phyloP scores from a whole-genome alignment of 2,329 filamentous ascomycete genomes.

The Penicillium sp. region DNA sequence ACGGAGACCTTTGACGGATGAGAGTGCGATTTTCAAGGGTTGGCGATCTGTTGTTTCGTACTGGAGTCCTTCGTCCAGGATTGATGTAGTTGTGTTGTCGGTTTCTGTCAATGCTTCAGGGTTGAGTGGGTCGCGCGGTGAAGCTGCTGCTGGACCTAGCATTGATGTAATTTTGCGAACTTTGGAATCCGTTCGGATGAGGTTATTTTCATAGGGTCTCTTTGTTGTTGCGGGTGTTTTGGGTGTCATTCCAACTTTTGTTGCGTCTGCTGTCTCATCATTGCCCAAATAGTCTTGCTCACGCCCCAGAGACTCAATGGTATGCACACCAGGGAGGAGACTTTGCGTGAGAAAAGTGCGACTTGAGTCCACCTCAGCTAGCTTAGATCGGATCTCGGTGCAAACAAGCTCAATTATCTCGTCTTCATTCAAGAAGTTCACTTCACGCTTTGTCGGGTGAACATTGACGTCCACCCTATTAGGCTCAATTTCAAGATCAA shows the following conservation, averaged over 20 bases:
- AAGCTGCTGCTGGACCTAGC: constrained; percentile 60
- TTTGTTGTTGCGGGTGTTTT: constrained; percentile 42
- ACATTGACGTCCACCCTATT: constrained; percentile 94
- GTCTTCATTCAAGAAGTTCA: constrained; percentile 96
- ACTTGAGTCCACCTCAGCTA: constrained; percentile 87
- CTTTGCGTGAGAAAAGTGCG: constrained; percentile 94
- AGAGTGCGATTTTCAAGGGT: constrained; percentile 68
- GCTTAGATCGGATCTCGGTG: constrained; percentile 70
- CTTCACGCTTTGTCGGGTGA: constrained; percentile 93
- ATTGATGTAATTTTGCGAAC: constrained; percentile 95
- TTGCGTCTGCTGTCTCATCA: constrained; percentile 37
- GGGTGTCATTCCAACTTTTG: constrained; percentile 33
- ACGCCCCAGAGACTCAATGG: constrained; percentile 43
- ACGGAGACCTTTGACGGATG: constrained; percentile 82
- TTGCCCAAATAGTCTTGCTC: constrained; percentile 23
- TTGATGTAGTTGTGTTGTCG: constrained; percentile 32
- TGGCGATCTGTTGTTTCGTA: constrained; percentile 74
- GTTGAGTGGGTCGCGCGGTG: constrained; percentile 25
- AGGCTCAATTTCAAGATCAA: constrained; percentile 90
- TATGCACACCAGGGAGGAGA: constrained; percentile 66
- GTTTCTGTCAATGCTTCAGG: constrained; percentile 26
- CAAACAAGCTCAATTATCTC: constrained; percentile 89
- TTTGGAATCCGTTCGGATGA: constrained; percentile 85
- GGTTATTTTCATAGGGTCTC: constrained; percentile 76
- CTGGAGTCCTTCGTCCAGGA: constrained; percentile 54